These are phyloP conservation scores for Fusarium albidum DNA, from an alignment of 2,329 filamentous ascomycete genomes.

Conservation along the genomic window DNA sequence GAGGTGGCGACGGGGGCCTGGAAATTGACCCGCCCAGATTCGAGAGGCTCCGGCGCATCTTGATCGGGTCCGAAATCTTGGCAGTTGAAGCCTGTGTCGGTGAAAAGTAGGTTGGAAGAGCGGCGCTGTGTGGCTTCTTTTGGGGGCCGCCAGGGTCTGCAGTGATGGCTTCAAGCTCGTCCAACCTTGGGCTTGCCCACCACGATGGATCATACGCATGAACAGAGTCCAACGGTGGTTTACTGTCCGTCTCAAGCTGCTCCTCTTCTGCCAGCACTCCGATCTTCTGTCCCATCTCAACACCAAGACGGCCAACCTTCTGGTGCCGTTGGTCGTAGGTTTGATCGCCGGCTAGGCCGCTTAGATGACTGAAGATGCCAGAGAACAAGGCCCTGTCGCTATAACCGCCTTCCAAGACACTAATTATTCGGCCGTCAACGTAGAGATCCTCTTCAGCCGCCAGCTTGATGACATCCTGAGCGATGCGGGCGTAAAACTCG, in stretches of 20 bases:
- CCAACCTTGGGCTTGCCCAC: conserved; percentile 74
- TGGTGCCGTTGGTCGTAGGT: conserved; percentile 47
- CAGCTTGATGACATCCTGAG: conserved; percentile 82
- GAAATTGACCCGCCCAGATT: conserved; percentile 53
- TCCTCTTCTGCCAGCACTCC: conserved; percentile 49
- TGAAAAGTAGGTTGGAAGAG: conserved; percentile 79
- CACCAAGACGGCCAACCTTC: conserved; percentile 56
- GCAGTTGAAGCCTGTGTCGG: conserved; percentile 89
- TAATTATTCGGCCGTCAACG: conserved; percentile 87
- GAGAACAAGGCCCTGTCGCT: conserved; percentile 90
- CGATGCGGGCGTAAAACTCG: conserved; percentile 93
- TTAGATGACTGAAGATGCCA: conserved; percentile 88
- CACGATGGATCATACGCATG: conserved; percentile 71
- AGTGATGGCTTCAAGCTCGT: conserved; percentile 71
- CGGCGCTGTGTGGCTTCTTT: conserved; percentile 63
- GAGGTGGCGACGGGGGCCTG: conserved; percentile 68
- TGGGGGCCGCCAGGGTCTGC: conserved; percentile 57
- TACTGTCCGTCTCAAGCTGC: conserved; percentile 17
- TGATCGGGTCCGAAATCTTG: conserved; percentile 75
- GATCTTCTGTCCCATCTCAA: conserved; percentile 65
- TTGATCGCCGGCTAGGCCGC: conserved; percentile 74
- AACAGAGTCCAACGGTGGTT: conserved; percentile 36
- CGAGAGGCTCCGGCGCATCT: conserved; percentile 70
- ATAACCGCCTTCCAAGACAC: conserved; percentile 95
- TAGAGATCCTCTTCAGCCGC: conserved; percentile 80